Base-by-base conservation (phyloP, 164 flowering plant species). In the Akebia trifoliata region DNA sequence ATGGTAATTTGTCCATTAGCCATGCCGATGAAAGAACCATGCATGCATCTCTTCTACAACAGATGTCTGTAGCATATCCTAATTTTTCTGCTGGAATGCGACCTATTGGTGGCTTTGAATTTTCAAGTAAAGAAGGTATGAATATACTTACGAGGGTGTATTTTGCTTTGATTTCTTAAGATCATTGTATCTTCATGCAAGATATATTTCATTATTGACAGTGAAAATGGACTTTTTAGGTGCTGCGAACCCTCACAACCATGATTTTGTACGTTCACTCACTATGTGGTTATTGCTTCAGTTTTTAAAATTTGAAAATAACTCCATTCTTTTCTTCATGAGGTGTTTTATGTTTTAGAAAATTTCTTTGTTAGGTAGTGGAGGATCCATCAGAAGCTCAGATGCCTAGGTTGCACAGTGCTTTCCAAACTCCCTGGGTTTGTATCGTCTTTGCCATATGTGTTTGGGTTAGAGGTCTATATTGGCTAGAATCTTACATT, bases 401-500 rank as follows among this genome's bases (percentile, higher is more conserved):
- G 53, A 60, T 69, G 62, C 38, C 71, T 57, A 84, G 79, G 30
- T 64, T 69, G 62, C 81, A 67, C 26, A 87, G 83, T 55, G 65
- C 74, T 53, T 60, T 81, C 54, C 80, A 57, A 64, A 87, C 91
- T 50, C 95, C 95, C 55, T 84, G 83, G 82, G 91, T 87, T n/a
- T 31, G 75, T 68, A 45, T 36, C 51, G 26, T 12, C 37, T 51
- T 61, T 14, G 12, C n/a, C n/a, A 18, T 34, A 18, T 37, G 29
- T 52, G 3, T 54, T 54, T 0, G 29, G 35, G 32, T n/a, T 62
- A 25, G 31, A 21, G 9, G 7, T 61, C 10, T 21, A 57, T 34
- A 14, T 6, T 32, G 32, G 31, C 14, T 15, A 12, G 38, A 21
- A 6, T 20, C 1, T 4, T n/a, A n/a, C n/a, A 1, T 17, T 51